Percentiles rank a stretch among this genome's conserved stretches.
Conservation (phyloP, 2,329 filamentous ascomycete species). For the Aureobasidium vineae region DNA sequence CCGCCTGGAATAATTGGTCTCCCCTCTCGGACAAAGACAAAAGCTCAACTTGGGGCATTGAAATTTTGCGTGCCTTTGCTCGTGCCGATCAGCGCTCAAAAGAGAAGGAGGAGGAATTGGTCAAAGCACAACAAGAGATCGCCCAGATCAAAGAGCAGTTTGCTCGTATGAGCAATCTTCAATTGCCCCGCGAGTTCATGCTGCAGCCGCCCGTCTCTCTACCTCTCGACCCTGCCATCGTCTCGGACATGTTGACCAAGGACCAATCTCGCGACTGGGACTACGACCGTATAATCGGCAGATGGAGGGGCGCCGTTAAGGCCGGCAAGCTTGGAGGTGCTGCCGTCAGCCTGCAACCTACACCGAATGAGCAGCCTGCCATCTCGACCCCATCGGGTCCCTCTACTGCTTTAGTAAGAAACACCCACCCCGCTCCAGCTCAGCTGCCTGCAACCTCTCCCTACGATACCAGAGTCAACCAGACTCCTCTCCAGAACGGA, state of each 20-base stretch:
- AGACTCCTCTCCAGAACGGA: slow-evolving; percentile 13
- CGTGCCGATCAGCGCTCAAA: slow-evolving; percentile 42
- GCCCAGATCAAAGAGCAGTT: slow-evolving; percentile 43
- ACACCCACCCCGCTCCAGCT: slow-evolving; percentile 3
- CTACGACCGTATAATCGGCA: slow-evolving; percentile 29
- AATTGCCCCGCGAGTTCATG: slow-evolving; percentile 39
- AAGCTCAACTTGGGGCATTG: slow-evolving; percentile 48
- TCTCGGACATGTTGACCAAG: slow-evolving; percentile 25
- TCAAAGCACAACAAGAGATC: slow-evolving; percentile 44
- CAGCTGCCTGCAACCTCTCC: slow-evolving; percentile 11
- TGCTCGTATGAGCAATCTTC: slow-evolving; percentile 37
- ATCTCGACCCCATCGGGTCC: background rate
- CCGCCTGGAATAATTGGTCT: slow-evolving; percentile 75
- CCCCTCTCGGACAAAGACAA: slow-evolving; percentile 54
- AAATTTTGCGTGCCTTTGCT: slow-evolving; percentile 48
- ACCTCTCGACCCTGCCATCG: slow-evolving; percentile 24
- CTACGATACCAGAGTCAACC: slow-evolving; percentile 8
- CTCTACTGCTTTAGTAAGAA: background rate
- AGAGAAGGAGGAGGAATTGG: slow-evolving; percentile 42
- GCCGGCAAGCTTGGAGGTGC: slow-evolving; percentile 8
- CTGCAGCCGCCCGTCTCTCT: slow-evolving; percentile 29
- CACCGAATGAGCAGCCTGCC: background rate
- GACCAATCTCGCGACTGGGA: slow-evolving; percentile 28
- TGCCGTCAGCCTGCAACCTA: background rate
- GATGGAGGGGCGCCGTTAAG: slow-evolving; percentile 28